These are phyloP conservation scores for Cercospora zeae-maydis DNA, from an alignment of 2,329 filamentous ascomycete genomes.

Conservation along the genomic window DNA sequence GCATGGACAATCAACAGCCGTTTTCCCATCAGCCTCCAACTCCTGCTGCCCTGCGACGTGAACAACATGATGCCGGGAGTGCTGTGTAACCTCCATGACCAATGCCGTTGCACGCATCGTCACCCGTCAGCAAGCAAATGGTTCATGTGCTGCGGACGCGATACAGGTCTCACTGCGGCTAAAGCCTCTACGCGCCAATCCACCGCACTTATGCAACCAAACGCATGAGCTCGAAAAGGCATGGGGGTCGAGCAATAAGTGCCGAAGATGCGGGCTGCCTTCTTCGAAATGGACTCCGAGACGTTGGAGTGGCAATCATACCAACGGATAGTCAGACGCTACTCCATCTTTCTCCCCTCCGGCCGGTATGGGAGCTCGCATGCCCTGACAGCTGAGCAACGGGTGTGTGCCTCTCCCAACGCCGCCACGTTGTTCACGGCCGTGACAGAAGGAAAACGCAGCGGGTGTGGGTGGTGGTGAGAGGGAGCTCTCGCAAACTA, in stretches of 20 bases:
- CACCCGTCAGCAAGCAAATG: conserved; percentile 8
- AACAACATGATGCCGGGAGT: conserved; percentile 16
- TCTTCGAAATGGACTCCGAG: conserved; percentile 13
- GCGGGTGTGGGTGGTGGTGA: conserved; percentile 1
- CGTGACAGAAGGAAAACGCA: conserved; percentile 22
- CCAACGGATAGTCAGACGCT: conserved; percentile 8
- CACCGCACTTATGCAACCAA: conserved; percentile 23
- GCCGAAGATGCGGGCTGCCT: conserved; percentile 14
- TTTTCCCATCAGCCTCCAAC: not conserved
- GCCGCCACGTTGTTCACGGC: conserved; percentile 23
- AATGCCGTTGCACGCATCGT: conserved; percentile 14
- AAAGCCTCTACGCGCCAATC: conserved; percentile 27
- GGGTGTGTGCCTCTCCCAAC: conserved; percentile 24
- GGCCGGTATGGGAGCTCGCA: conserved; percentile 17
- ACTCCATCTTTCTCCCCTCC: conserved; percentile 12
- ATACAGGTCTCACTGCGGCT: conserved; percentile 21
- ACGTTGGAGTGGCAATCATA: conserved; percentile 21
- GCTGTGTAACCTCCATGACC: conserved; percentile 12
- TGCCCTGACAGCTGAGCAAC: conserved; percentile 16
- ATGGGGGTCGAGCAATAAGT: conserved; percentile 16
- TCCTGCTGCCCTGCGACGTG: not conserved
- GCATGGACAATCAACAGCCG: conserved; percentile 11
- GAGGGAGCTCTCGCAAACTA: conserved; percentile 12
- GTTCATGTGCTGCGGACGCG: conserved; percentile 17
- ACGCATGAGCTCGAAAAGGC: conserved; percentile 22